phyloP scores from a whole-genome alignment of 306 rosid genomes.

The Rubus idaeus region DNA sequence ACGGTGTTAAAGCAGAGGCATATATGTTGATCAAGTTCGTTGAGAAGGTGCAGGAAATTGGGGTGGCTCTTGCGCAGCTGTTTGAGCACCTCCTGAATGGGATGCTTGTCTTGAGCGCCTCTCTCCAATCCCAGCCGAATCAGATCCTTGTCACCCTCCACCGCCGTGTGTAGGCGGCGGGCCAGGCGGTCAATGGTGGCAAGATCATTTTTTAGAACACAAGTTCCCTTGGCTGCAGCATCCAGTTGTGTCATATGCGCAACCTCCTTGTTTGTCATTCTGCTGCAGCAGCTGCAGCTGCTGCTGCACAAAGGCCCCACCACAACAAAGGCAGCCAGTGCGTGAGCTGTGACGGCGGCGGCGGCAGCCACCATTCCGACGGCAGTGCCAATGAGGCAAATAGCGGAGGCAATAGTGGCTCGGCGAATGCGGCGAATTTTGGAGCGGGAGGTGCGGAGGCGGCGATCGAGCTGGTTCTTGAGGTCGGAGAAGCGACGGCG shows the following conservation, averaged over 20 bases:
- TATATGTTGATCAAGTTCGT: conserved; percentile 55
- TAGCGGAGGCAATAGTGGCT: conserved; percentile 23
- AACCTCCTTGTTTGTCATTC: conserved; percentile 17
- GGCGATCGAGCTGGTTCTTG: conserved; percentile 41
- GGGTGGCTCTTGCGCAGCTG: conserved; percentile 44
- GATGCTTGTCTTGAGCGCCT: conserved; percentile 45
- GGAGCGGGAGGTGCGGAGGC: conserved; percentile 47
- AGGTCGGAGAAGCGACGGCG: conserved; percentile 40
- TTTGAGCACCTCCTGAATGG: conserved; percentile 61
- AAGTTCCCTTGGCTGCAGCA: conserved; percentile 53
- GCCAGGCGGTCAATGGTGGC: conserved; percentile 59
- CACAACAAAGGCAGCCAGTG: conserved; percentile 27
- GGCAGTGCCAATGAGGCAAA: conserved; percentile 35
- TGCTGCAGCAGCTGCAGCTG: background rate
- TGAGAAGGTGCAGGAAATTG: conserved; percentile 37
- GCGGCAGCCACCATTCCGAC: conserved; percentile 13
- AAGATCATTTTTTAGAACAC: conserved; percentile 42
- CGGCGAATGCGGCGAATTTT: conserved; percentile 43
- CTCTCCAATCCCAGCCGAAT: conserved; percentile 51
- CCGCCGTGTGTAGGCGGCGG: conserved; percentile 38
- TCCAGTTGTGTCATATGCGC: conserved; percentile 56
- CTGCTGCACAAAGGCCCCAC: conserved; percentile 23
- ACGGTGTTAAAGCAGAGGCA: conserved; percentile 47
- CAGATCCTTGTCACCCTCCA: conserved; percentile 49
- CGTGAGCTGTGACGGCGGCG: conserved; percentile 33